Conservation (phyloP, 2,329 filamentous ascomycete species). For the Dactylonectria macrodidyma region DNA sequence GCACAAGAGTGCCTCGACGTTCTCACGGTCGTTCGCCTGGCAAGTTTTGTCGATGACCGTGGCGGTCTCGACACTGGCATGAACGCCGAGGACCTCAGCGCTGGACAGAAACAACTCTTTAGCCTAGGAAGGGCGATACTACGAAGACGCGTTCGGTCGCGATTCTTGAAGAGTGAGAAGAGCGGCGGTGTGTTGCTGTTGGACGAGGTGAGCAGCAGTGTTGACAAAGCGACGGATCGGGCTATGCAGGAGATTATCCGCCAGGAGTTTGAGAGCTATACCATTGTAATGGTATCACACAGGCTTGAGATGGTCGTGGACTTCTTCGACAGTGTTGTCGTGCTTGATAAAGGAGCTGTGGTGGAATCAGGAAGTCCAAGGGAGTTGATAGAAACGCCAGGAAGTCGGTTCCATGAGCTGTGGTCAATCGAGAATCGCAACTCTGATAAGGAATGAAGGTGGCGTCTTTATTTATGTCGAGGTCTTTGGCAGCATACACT, state of each 20-base stretch:
- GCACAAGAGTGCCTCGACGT: constrained; percentile 53
- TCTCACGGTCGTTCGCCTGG: constrained; percentile 55
- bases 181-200: constrained; percentile 54
- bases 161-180: constrained; percentile 30
- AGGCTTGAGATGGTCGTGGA: constrained; percentile 66
- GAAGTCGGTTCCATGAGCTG: constrained; percentile 51
- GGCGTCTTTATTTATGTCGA: too few relatives aligned
- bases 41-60: constrained; percentile 48
- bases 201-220: constrained; percentile 61
- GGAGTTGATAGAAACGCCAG: constrained; percentile 42
- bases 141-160: constrained; percentile 47
- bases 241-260: constrained; percentile 59
- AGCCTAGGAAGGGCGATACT: constrained; percentile 73
- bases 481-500: too few relatives aligned
- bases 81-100: constrained; percentile 64
- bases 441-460: not conserved
- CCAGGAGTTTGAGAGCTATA: constrained; percentile 60
- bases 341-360: constrained; percentile 64
- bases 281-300: constrained; percentile 67
- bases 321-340: constrained; percentile 63
- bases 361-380: constrained; percentile 55
- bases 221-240: constrained; percentile 59
- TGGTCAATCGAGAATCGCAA: constrained; percentile 47
- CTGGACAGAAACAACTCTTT: constrained; percentile 76
- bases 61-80: constrained; percentile 57